These are phyloP conservation scores for Schizochytrium sp. DNA, from an alignment of 108 stramenopile species.

Conservation along the genomic window DNA sequence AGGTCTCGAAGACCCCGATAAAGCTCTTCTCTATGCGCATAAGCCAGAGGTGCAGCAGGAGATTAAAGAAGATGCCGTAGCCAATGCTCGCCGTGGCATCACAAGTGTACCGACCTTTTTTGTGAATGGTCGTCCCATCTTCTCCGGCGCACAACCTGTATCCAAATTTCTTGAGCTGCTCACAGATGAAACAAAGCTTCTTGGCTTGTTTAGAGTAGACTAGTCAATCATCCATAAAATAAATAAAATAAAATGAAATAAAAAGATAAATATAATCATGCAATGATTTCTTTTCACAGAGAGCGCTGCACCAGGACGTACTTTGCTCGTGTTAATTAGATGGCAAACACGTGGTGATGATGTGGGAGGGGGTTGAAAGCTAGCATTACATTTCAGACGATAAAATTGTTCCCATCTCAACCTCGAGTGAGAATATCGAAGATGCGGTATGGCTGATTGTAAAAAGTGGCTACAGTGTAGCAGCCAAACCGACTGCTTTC, in stretches of 20 bases:
- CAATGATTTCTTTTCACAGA: not conserved
- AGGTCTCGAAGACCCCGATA: not conserved
- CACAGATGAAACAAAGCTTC: not conserved
- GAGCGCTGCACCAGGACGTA: not conserved
- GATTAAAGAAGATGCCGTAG: not conserved
- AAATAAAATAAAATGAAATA: not conserved
- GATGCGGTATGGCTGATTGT: too few relatives aligned
- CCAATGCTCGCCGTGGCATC: slow-evolving; percentile 10
- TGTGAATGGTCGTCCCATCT: slow-evolving; percentile 17
- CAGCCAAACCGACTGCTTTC: too few relatives aligned
- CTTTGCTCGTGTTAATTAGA: too few relatives aligned
- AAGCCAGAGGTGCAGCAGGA: slow-evolving; percentile 2
- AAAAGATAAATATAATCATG: not conserved
- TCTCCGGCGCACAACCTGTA: slow-evolving; percentile 15
- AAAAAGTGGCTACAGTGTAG: too few relatives aligned
- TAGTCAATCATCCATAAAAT: not conserved
- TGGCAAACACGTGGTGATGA: too few relatives aligned
- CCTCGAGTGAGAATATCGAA: too few relatives aligned
- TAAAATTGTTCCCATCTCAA: too few relatives aligned
- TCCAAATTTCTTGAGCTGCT: slow-evolving; percentile 5
- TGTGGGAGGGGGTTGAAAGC: too few relatives aligned
- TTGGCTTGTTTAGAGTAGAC: not conserved
- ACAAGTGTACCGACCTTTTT: slow-evolving; percentile 8
- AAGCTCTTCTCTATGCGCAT: not conserved
- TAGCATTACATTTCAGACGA: too few relatives aligned